Base-by-base conservation (phyloP, 2,329 filamentous ascomycete genomes). In the Macrophomina tecta region DNA sequence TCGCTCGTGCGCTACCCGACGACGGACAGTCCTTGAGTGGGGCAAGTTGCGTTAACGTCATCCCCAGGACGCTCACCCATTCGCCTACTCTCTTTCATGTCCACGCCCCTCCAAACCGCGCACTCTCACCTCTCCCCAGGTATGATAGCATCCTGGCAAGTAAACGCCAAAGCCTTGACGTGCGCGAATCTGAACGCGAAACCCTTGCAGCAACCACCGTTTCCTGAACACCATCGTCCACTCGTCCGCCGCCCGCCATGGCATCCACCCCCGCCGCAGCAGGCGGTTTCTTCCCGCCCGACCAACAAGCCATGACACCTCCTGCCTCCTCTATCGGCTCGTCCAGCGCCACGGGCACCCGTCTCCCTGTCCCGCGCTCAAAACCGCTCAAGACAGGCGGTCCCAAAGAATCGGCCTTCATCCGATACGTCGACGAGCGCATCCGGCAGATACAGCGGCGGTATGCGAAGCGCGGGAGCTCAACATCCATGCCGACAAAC, bases 331-430 rank as follows among this genome's bases (percentile, higher is more conserved):
- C 84, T 1, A 81, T 81, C 40, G 73, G 75, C n/a, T 72, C 75
- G 28, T 75, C 80, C 0, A 81, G 82, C 69, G 70, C 77, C 69
- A 71, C 78, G 68, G 64, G 80, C 46, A 74, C 72, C 7, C 76
- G 80, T 5, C 82, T 89, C 4, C 86, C 85, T 0, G 81, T 82
- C 66, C 83, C 85, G 30, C 82, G 87, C 49, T 75, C 77, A 7
- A 79, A 82, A 51, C 85, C 86, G 1, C 77, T 89, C 7, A 80
- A 80, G 48, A 77, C 85, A 0, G 87, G 87, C 36, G 86, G 86
- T 12, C 74, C 79, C 30, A 89, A 88, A 75, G 87, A 90, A 73
- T 83, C 81, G 42, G 79, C 82, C 5, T 82, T 89, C 68, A 87
- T 89, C 64, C 82, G 83, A 65, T 84, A 86, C 72, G 79, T 88